Conservation (phyloP, 495 filamentous ascomycete species). For the Hypoxylon trugodes region DNA sequence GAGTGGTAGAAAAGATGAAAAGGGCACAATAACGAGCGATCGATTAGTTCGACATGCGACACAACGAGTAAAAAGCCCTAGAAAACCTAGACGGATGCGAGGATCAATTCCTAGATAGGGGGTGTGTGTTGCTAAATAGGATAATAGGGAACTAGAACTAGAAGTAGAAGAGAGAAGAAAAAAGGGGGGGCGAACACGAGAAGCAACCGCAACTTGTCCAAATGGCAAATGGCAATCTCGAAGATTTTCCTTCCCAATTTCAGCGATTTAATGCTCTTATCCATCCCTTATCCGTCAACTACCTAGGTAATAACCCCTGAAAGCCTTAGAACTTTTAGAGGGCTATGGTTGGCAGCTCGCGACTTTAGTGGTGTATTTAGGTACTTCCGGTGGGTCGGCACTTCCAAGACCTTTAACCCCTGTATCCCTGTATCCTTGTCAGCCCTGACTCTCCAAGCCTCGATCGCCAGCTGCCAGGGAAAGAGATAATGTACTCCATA, state of each 20-base stretch:
- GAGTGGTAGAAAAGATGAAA: constrained; percentile 11
- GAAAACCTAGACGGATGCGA: constrained; percentile 18
- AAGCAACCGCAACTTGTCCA: constrained; percentile 34
- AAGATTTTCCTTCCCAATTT: constrained; percentile 39
- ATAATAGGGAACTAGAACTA: constrained; percentile 14
- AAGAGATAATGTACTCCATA: background rate
- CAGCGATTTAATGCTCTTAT: constrained; percentile 6
- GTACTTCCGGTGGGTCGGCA: constrained; percentile 16
- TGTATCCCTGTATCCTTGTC: background rate
- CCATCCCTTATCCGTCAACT: constrained; percentile 2
- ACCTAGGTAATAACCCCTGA: constrained; percentile 11
- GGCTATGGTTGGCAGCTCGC: constrained; percentile 14
- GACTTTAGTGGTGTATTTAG: constrained; percentile 8
- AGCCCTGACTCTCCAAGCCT: constrained; percentile 3
- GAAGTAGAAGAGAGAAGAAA: no score
- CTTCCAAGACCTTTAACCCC: background rate
- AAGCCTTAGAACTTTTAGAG: background rate
- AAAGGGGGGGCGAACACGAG: constrained; percentile 24
- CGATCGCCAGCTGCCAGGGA: constrained; percentile 1
- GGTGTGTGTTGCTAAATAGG: constrained; percentile 24
- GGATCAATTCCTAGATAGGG: constrained; percentile 34
- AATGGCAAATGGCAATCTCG: constrained; percentile 24
- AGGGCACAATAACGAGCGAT: constrained; percentile 10
- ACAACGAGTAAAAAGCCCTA: constrained; percentile 11
- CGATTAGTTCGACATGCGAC: constrained; percentile 13